A percentile compares a stretch with the other conserved stretches of the same genome.
Evolutionary conservation across 108 stramenopile genomes (phyloP).

Genomic region (Skeletonema menzelii): DNA sequence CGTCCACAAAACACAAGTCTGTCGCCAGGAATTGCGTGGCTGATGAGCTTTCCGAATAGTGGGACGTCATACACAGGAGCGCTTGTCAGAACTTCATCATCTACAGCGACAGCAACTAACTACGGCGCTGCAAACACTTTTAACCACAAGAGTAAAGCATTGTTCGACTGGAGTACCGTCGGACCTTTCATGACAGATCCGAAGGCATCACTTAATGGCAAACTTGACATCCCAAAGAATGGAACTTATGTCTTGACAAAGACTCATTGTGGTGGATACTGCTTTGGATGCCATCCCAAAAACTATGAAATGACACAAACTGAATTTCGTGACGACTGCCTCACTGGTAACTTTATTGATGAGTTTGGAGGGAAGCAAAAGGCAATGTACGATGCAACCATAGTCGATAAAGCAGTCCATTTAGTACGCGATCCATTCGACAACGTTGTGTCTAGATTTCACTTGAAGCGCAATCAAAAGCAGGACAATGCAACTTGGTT

Average conservation of each 20-base stretch:
- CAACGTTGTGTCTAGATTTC: constrained; percentile 50
- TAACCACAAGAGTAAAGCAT: neutral
- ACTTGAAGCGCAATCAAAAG: constrained; percentile 29
- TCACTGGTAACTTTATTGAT: constrained; percentile 1
- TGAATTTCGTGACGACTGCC: constrained; percentile 24
- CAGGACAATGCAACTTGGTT: constrained; percentile 33
- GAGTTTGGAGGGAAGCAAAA: constrained; percentile 8
- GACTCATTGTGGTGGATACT: constrained; percentile 59
- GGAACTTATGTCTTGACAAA: constrained; percentile 46
- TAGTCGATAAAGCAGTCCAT: constrained; percentile 42
- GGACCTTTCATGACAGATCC: neutral
- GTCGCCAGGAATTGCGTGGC: constrained; percentile 25
- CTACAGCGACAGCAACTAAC: constrained; percentile 62
- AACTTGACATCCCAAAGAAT: constrained; percentile 25
- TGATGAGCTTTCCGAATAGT: constrained; percentile 72
- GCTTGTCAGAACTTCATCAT: constrained; percentile 51
- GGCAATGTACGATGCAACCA: constrained; percentile 19
- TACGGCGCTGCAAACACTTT: constrained; percentile 53
- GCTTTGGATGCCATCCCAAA: neutral
- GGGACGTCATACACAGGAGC: constrained; percentile 74
- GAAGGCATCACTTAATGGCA: neutral
- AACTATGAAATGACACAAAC: constrained; percentile 28
- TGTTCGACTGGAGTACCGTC: neutral
- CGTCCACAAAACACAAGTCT: neutral
- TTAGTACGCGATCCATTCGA: constrained; percentile 46